Conservation (phyloP, 345 rosid genomes). For the Psidium friedrichsthalianum region DNA sequence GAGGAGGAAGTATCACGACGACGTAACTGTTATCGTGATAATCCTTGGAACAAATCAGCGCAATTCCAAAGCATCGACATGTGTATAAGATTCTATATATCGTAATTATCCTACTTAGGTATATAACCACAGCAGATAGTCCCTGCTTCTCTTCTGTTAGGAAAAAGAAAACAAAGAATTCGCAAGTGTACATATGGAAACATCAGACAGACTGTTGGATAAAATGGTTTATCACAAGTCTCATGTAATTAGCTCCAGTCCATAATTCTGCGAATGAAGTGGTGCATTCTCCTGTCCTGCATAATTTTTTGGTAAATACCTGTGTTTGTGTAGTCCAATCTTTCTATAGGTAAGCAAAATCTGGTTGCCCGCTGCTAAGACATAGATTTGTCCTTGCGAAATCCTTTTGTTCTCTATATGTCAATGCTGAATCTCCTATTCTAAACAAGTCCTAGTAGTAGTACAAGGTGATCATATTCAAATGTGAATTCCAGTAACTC, state of each 20-base stretch:
- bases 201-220: background rate
- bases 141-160: background rate
- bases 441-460: background rate
- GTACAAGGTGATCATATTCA: background rate
- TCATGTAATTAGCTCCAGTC: background rate
- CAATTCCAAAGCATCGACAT: conserved; percentile 80
- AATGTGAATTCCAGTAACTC: background rate
- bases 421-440: background rate
- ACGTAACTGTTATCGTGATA: conserved; percentile 79
- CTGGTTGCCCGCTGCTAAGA: background rate
- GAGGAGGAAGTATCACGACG: conserved; percentile 93
- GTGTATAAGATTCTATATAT: conserved; percentile 9
- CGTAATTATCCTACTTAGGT: background rate
- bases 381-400: background rate
- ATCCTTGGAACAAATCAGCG: conserved; percentile 79
- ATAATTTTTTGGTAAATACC: background rate
- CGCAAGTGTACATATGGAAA: background rate
- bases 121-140: background rate
- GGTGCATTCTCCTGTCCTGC: background rate
- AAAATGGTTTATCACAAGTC: background rate
- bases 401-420: background rate
- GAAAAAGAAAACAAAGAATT: background rate
- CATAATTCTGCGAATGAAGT: background rate
- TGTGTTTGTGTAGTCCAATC: background rate
- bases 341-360: background rate